A percentile compares a stretch with the other conserved stretches of the same genome.
Conservation (phyloP, 208 protist genomes). For the Phytomonas francai region DNA sequence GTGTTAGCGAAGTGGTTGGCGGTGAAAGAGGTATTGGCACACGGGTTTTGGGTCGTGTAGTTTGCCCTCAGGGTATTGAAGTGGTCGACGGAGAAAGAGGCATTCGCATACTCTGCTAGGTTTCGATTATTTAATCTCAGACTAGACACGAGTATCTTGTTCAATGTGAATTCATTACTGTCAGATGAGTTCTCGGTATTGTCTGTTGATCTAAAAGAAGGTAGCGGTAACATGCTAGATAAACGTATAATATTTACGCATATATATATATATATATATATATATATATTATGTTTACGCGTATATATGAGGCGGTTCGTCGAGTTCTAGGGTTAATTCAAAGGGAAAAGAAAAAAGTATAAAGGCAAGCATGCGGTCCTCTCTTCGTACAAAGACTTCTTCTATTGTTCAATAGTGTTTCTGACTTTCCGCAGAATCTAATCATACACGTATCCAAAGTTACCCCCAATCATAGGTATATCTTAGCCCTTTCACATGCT, state of each 20-base stretch:
- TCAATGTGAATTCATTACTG: neutral
- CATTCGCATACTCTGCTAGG: slow-evolving; percentile 4
- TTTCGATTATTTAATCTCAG: neutral
- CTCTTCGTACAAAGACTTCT: neutral
- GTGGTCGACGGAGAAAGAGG: too few species aligned
- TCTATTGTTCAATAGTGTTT: neutral
- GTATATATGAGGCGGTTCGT: neutral
- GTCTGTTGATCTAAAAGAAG: neutral
- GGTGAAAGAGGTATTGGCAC: too few species aligned
- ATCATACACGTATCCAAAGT: neutral
- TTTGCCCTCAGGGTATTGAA: too few species aligned
- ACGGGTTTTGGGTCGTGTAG: too few species aligned
- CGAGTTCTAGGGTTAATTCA: neutral
- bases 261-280: slow-evolving; percentile 5
- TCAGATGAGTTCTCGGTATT: neutral
- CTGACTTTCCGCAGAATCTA: neutral
- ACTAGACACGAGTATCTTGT: neutral
- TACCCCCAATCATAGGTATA: neutral
- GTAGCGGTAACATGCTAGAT: neutral
- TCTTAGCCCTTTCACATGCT: neutral
- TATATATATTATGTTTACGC: neutral
- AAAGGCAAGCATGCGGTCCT: neutral
- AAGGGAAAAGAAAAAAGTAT: neutral
- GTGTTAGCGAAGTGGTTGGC: too few species aligned
- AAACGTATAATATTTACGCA: neutral